phyloP scores from a whole-genome alignment of 345 rosid species.

The Murraya paniculata region DNA sequence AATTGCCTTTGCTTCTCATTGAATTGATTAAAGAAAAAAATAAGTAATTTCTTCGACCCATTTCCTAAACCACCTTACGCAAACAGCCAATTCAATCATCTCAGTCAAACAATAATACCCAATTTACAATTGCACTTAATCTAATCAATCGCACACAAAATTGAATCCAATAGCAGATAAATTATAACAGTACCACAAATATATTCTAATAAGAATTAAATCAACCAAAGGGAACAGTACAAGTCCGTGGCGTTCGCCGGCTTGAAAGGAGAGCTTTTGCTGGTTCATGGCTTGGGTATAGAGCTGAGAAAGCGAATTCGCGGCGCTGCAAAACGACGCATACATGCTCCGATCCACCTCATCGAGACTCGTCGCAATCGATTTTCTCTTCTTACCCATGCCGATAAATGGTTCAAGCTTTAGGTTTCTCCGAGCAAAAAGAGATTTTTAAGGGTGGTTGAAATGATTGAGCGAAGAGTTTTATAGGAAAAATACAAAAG shows the following conservation, averaged over 20 bases:
- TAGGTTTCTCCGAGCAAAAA: neutral
- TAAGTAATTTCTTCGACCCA: neutral
- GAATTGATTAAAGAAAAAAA: neutral
- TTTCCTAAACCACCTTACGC: neutral
- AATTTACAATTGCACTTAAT: neutral
- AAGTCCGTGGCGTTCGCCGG: conserved; percentile 74
- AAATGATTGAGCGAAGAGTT: neutral
- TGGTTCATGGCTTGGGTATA: conserved; percentile 82
- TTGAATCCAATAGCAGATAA: neutral
- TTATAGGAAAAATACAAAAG: neutral
- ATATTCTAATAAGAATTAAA: neutral
- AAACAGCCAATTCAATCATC: conserved; percentile 3
- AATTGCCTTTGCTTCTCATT: neutral
- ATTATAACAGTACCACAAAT: neutral
- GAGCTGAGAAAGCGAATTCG: conserved; percentile 85
- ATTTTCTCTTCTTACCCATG: conserved; percentile 95
- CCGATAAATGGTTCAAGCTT: neutral
- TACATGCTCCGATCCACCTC: conserved; percentile 98
- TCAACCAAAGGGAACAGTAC: conserved; percentile 28
- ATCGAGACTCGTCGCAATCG: conserved; percentile 78
- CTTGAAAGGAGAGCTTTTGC: conserved; percentile 66
- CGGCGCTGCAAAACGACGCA: conserved; percentile 84
- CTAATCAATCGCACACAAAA: neutral
- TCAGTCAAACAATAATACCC: conserved; percentile 5
- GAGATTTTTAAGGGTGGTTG: neutral